Evolutionary conservation across 768 basidiomycete genomes (phyloP).

Genomic region (Lactarius vividus): DNA sequence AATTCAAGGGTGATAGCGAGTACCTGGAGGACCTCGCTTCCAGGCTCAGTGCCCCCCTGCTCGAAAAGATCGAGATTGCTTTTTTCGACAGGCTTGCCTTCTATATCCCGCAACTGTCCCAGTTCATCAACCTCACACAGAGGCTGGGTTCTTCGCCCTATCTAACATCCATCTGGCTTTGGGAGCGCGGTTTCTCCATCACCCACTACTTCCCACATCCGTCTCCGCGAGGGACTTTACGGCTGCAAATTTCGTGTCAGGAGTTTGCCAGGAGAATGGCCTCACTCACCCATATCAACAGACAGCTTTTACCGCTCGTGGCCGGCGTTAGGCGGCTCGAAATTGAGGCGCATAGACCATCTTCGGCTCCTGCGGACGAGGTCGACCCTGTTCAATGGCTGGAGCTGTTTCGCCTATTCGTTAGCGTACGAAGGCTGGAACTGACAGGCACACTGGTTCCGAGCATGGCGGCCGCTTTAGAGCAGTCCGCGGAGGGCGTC

Average conservation of each 20-base stretch:
- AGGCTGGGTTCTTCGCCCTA: background rate
- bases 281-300: conserved; percentile 1
- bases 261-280: conserved; percentile 1
- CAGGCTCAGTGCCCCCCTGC: conserved; percentile 10
- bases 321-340: conserved; percentile 10
- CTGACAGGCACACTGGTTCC: background rate
- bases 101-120: conserved; percentile 9
- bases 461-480: conserved; percentile 9
- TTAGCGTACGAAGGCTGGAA: conserved; percentile 7
- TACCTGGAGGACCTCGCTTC: conserved; percentile 14
- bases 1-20: conserved; percentile 16
- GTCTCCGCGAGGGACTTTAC: background rate
- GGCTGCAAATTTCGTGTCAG: background rate
- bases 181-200: conserved; percentile 10
- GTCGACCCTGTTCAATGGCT: conserved; percentile 1
- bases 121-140: conserved; percentile 11
- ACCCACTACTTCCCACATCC: conserved; percentile 4
- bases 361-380: background rate
- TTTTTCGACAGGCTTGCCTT: conserved; percentile 8
- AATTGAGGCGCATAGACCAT: background rate
- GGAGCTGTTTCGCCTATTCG: conserved; percentile 10
- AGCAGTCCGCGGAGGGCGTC: background rate
- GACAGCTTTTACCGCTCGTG: background rate
- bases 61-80: conserved; percentile 7
- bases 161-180: conserved; percentile 15